These are phyloP conservation scores for Barnettozyma pratensis DNA, from an alignment of 805 yeast genomes.

Conservation along the genomic window DNA sequence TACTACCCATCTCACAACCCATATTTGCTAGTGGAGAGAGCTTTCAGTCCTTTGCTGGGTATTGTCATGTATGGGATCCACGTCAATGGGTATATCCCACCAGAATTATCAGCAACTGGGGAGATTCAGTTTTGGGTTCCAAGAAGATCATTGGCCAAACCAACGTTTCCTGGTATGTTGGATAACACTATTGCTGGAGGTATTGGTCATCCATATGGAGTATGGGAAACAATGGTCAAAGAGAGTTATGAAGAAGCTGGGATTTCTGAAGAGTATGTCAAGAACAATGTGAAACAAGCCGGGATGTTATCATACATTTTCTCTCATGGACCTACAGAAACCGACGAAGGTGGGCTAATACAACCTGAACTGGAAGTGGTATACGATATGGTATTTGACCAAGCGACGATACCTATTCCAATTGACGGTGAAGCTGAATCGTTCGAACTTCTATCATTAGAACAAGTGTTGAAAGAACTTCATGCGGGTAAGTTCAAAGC, in stretches of 20 bases:
- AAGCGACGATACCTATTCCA: slow-evolving; percentile 45
- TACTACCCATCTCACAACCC: slow-evolving; percentile 50
- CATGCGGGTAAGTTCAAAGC: slow-evolving; percentile 72
- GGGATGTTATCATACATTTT: slow-evolving; percentile 72
- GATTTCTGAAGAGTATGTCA: slow-evolving; percentile 46
- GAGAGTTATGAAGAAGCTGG: slow-evolving; percentile 94
- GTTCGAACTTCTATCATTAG: slow-evolving; percentile 58
- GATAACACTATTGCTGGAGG: slow-evolving; percentile 98
- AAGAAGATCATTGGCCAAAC: slow-evolving; percentile 66
- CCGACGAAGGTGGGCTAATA: slow-evolving; percentile 47
- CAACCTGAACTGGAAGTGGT: slow-evolving; percentile 88
- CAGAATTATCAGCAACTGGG: slow-evolving; percentile 32
- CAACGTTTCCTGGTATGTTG: slow-evolving; percentile 85
- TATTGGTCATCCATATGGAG: slow-evolving; percentile 72
- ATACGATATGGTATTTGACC: slow-evolving; percentile 60
- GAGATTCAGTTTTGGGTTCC: slow-evolving; percentile 76
- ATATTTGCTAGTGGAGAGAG: slow-evolving; percentile 72
- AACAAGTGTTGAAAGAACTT: slow-evolving; percentile 49
- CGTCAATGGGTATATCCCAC: slow-evolving; percentile 69
- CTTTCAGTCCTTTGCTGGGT: slow-evolving; percentile 77
- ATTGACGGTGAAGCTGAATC: slow-evolving; percentile 74
- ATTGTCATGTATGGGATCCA: slow-evolving; percentile 90
- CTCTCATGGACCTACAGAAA: slow-evolving; percentile 30
- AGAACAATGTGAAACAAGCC: slow-evolving; percentile 36
- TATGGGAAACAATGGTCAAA: slow-evolving; percentile 72